Evolutionary conservation across 305 asterid species (phyloP).

Genomic region (Fraxinus velutina): DNA sequence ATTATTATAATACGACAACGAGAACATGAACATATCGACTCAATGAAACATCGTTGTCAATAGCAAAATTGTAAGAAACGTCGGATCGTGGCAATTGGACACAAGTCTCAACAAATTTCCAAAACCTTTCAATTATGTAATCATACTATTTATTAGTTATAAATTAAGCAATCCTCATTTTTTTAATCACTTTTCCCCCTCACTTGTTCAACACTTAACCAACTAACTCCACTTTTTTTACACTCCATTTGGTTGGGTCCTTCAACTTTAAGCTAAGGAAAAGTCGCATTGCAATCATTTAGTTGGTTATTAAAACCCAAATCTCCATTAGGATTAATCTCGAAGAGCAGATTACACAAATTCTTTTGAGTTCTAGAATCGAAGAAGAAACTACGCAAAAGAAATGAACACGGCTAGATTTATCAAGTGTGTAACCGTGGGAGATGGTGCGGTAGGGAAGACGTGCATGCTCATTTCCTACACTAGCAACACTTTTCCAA

Average conservation of each 20-base stretch:
- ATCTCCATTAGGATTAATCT: constrained; percentile 20
- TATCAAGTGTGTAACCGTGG: constrained; percentile 83
- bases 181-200: constrained; percentile 21
- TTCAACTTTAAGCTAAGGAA: constrained; percentile 56
- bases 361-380: background rate
- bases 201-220: constrained; percentile 50
- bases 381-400: background rate
- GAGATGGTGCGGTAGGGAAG: constrained; percentile 89
- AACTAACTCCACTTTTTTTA: constrained; percentile 37
- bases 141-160: constrained; percentile 35
- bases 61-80: background rate
- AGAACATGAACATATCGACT: background rate
- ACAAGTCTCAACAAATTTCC: background rate
- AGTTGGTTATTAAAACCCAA: constrained; percentile 35
- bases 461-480: constrained; percentile 88
- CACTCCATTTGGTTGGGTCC: constrained; percentile 29
- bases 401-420: constrained; percentile 63
- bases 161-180: constrained; percentile 41
- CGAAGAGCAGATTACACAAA: constrained; percentile 1
- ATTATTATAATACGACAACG: background rate
- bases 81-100: background rate
- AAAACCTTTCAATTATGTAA: constrained; percentile 4
- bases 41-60: background rate
- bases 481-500: constrained; percentile 75
- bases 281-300: constrained; percentile 42